Conservation (phyloP, 2,329 filamentous ascomycete genomes). For the Penicillium nordicum region DNA sequence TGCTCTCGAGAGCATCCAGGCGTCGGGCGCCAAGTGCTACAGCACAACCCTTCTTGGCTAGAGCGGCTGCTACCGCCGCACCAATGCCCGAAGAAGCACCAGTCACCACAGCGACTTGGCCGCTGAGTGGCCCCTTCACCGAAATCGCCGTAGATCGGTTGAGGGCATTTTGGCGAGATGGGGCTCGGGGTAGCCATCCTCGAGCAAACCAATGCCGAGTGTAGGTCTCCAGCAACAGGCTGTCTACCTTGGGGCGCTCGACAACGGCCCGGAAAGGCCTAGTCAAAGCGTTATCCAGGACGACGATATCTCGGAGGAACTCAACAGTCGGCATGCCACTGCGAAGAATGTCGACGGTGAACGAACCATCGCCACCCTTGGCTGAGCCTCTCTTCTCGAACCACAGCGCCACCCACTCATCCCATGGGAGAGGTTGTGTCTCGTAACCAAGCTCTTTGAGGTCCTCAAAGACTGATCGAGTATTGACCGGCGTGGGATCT, state of each 20-base stretch:
- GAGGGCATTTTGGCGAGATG: constrained; percentile 49
- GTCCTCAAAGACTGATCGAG: constrained; percentile 61
- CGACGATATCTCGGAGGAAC: constrained; percentile 66
- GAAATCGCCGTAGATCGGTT: constrained; percentile 46
- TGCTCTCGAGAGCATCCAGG: constrained; percentile 62
- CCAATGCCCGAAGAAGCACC: constrained; percentile 78
- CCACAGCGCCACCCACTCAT: constrained; percentile 73
- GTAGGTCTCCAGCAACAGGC: constrained; percentile 70
- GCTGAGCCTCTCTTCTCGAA: constrained; percentile 63
- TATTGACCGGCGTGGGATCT: constrained; percentile 67
- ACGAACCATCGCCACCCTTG: constrained; percentile 66
- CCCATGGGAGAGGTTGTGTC: constrained; percentile 64
- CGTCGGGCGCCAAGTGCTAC: constrained; percentile 71
- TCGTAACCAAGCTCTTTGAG: constrained; percentile 67
- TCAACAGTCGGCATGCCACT: constrained; percentile 76
- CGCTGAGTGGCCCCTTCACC: constrained; percentile 59
- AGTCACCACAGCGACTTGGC: constrained; percentile 71
- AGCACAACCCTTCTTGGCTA: constrained; percentile 68
- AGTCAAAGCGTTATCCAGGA: constrained; percentile 69
- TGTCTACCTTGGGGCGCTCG: constrained; percentile 66
- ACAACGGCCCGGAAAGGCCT: constrained; percentile 57
- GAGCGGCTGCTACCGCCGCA: constrained; percentile 66
- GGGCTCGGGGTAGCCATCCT: constrained; percentile 68
- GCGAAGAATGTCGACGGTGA: constrained; percentile 74
- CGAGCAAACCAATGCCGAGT: constrained; percentile 75